Evolutionary conservation across 164 flowering plant genomes (phyloP), one percentile per base, ranked within the genome.

Genomic region (Nelumbo lutea): DNA sequence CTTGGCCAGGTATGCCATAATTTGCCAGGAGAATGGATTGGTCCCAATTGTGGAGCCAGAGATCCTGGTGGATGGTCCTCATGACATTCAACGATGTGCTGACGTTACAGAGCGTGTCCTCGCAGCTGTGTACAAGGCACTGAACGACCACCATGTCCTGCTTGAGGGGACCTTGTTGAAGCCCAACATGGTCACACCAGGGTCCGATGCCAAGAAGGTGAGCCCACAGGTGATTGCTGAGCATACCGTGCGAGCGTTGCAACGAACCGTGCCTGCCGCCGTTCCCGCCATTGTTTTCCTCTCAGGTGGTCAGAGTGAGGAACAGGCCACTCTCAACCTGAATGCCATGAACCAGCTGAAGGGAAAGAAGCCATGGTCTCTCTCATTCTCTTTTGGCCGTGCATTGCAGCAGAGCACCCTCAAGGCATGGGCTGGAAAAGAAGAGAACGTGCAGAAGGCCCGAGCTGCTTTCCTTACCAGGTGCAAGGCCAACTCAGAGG

Each of bases 111-210:
- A 84, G 77, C 78, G 82, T 47, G 87, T 79, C 27, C 27, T 27
- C 27, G 27, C 27, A 27, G 27, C 27, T 27, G 27, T 27, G 27
- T 27, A 27, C 27, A 84, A 84, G 82, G 85, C 87, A 1, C 73
- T 82, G 46, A 82, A 79, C 61, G 86, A 83, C 62, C 83, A 83
- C 79, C 78, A 81, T 4, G 86, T 83, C 5, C 79, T 81, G 3
- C 80, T 83, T 5, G 86, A 83, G 72, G 86, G 86, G 6, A 81
- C 84, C 27, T 72, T 83, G 8, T 66, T 83, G 76, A 83, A 83
- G 68, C 86, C 86, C 45, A 83, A 83, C 81, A 83, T 83, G 86
- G 86, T 81, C 11, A 83, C 86, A 1, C 86, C 86, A 2, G 86
- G 83, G 4, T 81, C 86, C 1, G 84, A 83, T 0, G 46, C 86